phyloP scores from a whole-genome alignment of 768 basidiomycete genomes.

The Tylopilus vinaceipallidus region DNA sequence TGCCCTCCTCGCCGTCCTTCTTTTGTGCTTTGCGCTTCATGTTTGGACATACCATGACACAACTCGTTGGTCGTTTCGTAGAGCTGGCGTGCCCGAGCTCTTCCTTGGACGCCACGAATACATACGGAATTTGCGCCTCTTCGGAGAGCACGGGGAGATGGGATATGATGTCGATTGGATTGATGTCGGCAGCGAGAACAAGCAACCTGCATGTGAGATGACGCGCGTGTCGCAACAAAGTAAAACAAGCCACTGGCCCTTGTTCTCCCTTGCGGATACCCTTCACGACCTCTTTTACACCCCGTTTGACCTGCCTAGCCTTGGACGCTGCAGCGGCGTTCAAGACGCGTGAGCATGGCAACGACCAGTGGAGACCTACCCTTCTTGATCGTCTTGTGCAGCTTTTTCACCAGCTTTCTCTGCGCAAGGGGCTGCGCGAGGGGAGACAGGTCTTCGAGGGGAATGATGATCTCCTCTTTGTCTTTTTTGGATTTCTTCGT shows the following conservation, averaged over 20 bases:
- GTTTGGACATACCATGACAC: slow-evolving; percentile 90
- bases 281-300: slow-evolving; percentile 98
- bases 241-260: slow-evolving; percentile 57
- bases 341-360: neutral
- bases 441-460: slow-evolving; percentile 85
- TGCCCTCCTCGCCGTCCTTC: slow-evolving; percentile 59
- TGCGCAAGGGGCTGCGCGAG: slow-evolving; percentile 91
- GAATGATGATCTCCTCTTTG: slow-evolving; percentile 59
- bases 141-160: slow-evolving; percentile 94
- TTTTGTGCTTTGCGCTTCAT: slow-evolving; percentile 68
- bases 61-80: slow-evolving; percentile 97
- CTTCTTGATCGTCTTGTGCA: slow-evolving; percentile 94
- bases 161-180: slow-evolving; percentile 97
- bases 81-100: slow-evolving; percentile 94
- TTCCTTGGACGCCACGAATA: slow-evolving; percentile 90
- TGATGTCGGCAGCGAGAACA: slow-evolving; percentile 94
- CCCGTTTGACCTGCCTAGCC: slow-evolving; percentile 91
- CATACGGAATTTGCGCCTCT: slow-evolving; percentile 87
- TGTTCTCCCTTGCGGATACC: slow-evolving; percentile 96
- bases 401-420: slow-evolving; percentile 90
- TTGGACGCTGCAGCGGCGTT: slow-evolving; percentile 70
- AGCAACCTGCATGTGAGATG: slow-evolving; percentile 56
- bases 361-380: slow-evolving; percentile 40
- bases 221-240: slow-evolving; percentile 1
- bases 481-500: slow-evolving; percentile 64